Evolutionary conservation across 2,329 filamentous ascomycete species (phyloP), one percentile per base, ranked within the genome.

Genomic region (Hymenoscyphus repandus): DNA sequence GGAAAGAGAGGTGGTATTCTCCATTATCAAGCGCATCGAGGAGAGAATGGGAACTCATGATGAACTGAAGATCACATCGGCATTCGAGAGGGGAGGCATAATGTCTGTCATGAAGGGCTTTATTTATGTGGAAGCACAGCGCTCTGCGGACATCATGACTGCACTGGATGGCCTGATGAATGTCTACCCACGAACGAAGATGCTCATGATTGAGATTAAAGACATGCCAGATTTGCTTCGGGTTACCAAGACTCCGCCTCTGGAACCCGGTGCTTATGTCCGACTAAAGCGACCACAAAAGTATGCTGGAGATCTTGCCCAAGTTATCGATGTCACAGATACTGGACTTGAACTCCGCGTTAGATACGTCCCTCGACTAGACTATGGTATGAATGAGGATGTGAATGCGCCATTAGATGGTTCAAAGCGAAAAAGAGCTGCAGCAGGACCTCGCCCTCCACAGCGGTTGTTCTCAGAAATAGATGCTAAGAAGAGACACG

Each of bases 151-250:
- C 69, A 89, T 97, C 58, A 74, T 91, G 63, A 77, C 84, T 47
- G 88, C 90, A 6, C 75, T 96, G 38, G 88, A 96, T 55, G 88
- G 85, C 38, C 81, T 99, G 64, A 80, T 89, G 54, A 90, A 96
- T 64, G 87, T 95, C 34, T 99, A 96, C 67, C 88, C 92, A 48
- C 83, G 90, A 50, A 86, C 82, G 27, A 93, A 90, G 69, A 85
- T 93, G 72, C 81, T 91, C 40, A 75, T 97, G 46, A 90, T 99
- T 38, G 89, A 93, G 44, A 90, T 97, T 63, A 95, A 95, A 68
- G 93, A 99, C 70, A 96, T 96, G 85, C 92, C 93, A 1, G 93
- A 97, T 69, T 79, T 99, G n/a, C 77, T 99, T 15, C 83, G 90
- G 46, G 89, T 95, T 27, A 85, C 83, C 54, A 96, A 96, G 72